Base-by-base conservation (phyloP, 179 eudicot genomes). In the Corrigiola litoralis region DNA sequence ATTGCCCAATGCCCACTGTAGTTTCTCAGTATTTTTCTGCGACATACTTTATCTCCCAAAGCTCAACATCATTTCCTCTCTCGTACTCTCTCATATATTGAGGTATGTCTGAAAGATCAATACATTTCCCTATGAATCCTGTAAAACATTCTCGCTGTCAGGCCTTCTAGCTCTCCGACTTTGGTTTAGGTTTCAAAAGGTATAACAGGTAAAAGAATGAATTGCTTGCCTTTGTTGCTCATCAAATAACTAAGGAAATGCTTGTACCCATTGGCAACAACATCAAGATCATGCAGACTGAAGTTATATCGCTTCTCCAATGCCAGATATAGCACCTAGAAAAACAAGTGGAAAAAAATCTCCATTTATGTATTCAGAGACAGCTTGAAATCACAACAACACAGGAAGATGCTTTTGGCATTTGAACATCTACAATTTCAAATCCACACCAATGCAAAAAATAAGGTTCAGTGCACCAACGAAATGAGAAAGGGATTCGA, bases 271-370 rank as follows among this genome's bases (percentile, higher is more conserved):
- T 90, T 94, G 21, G 99, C 99, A 61, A 94, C 88, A 66, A 94
- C 77, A 62, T 84, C 84, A 50, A 94, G 91, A 75, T 94, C 96
- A 50, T 82, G 69, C 38, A 94, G 73, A 65, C 71, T 77, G 79
- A 90, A 90, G 76, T 94, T 94, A 79, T 86, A 94, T 38, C 99
- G 95, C 71, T 90, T 94, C 82, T 94, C 99, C 68, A 87, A 62
- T 1, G 99, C 99, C 78, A 94, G 72, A 77, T 87, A 94, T 57
- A 86, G 31, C 61, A 90, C 84, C 98, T 92, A 79, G 66, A 66
- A 53, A 46, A 31, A 23, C 44, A 68, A 52, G 33, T 51, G 24
- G 38, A 25, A 31, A 54, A n/a, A 21, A 45, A 68, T 37, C 33
- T 27, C 41, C 12, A 51, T 29, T 31, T 17, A 46, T 25, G 2